Evolutionary conservation across 2,329 filamentous ascomycete genomes (phyloP).

Genomic region (Pyrenophora teres): DNA sequence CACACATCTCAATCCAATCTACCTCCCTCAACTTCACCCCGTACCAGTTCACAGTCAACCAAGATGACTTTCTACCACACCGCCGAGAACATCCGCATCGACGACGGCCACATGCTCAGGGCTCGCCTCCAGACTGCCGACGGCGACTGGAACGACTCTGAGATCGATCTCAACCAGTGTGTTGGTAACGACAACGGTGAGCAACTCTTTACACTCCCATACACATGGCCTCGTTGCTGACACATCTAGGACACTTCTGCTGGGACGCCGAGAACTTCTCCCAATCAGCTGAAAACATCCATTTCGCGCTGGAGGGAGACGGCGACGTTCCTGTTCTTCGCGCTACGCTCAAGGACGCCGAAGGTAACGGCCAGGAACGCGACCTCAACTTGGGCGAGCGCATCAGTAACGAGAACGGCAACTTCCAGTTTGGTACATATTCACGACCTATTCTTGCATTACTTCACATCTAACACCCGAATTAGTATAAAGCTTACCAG

Average conservation of each 20-base stretch:
- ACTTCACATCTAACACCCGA: not conserved
- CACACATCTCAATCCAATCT: not conserved
- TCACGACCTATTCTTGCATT: too few species aligned
- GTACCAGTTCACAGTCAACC: not conserved
- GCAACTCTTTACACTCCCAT: not conserved
- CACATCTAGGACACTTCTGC: constrained; percentile 48
- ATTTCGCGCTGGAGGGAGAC: constrained; percentile 57
- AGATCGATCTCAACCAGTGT: constrained; percentile 56
- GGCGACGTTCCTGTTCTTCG: constrained; percentile 59
- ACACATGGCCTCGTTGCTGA: not conserved
- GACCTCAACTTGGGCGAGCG: constrained; percentile 63
- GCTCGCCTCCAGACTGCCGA: constrained; percentile 50
- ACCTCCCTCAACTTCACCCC: not conserved
- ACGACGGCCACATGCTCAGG: constrained; percentile 57
- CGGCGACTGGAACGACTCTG: constrained; percentile 52
- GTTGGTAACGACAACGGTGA: constrained; percentile 60
- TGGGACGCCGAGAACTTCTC: constrained; percentile 57
- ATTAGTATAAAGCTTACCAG: not conserved
- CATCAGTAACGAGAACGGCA: constrained; percentile 59
- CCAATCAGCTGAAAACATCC: constrained; percentile 53
- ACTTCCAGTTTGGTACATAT: constrained; percentile 26
- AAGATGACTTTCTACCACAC: constrained; percentile 55
- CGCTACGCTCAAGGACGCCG: constrained; percentile 51
- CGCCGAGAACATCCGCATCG: constrained; percentile 54
- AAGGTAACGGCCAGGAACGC: constrained; percentile 50